Evolutionary conservation across 2,329 filamentous ascomycete species (phyloP).

Genomic region (Paramyrothecium sp.): DNA sequence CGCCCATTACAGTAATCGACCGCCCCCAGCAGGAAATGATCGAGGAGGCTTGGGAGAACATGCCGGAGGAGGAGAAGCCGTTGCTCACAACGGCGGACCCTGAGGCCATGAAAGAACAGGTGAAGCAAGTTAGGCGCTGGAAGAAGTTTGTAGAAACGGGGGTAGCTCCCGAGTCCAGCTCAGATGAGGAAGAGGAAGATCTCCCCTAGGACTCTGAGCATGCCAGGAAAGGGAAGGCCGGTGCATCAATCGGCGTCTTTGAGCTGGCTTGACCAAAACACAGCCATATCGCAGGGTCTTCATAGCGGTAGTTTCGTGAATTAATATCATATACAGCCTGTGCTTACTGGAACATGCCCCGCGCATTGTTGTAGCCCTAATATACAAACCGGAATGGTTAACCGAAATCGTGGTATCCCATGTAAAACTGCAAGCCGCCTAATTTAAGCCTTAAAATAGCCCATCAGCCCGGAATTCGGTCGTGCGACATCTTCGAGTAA

Average conservation of each 20-base stretch:
- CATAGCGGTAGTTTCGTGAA: too few relatives aligned
- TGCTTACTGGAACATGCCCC: too few relatives aligned
- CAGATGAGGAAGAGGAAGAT: conserved; percentile 18
- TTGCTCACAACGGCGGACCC: conserved; percentile 14
- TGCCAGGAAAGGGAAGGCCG: too few relatives aligned
- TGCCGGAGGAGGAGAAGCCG: conserved; percentile 28
- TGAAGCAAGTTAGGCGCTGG: conserved; percentile 22
- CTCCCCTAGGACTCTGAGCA: too few relatives aligned
- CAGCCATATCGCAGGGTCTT: too few relatives aligned
- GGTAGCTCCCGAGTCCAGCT: conserved; percentile 17
- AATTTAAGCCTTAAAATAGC: conserved; percentile 40
- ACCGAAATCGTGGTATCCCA: not conserved
- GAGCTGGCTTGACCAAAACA: too few relatives aligned
- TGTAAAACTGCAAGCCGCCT: not conserved
- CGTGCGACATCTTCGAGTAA: conserved; percentile 48
- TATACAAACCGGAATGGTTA: not conserved
- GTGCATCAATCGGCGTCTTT: not conserved
- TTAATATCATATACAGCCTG: too few relatives aligned
- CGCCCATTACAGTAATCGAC: conserved; percentile 28
- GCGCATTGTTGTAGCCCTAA: not conserved
- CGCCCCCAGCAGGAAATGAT: conserved; percentile 14
- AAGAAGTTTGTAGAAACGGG: conserved; percentile 25
- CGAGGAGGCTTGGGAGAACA: conserved; percentile 26
- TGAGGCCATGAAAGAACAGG: conserved; percentile 17
- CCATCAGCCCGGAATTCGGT: conserved; percentile 29